Percentiles rank a stretch among this genome's conserved stretches.
phyloP scores from a whole-genome alignment of 2,329 filamentous ascomycete genomes.

The Aureobasidium sp. region DNA sequence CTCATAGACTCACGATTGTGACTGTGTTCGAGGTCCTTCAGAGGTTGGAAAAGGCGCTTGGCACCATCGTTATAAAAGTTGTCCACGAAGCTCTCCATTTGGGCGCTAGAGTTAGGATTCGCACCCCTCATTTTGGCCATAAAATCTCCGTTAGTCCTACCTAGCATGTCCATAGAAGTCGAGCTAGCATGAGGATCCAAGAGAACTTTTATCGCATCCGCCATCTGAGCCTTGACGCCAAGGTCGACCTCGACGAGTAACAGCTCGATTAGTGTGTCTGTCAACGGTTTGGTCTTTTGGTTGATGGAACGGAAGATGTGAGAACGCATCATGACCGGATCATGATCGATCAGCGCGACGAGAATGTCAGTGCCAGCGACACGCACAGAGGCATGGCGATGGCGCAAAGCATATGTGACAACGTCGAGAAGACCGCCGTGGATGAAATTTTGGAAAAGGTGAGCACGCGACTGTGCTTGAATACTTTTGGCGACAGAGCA shows the following conservation, averaged over 20 bases:
- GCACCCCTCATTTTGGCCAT: slow-evolving; percentile 52
- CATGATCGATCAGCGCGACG: slow-evolving; percentile 90
- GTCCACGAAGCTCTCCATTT: slow-evolving; percentile 78
- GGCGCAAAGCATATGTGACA: slow-evolving; percentile 84
- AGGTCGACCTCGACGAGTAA: slow-evolving; percentile 86
- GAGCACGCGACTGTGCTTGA: slow-evolving; percentile 72
- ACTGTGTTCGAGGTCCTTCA: slow-evolving; percentile 70
- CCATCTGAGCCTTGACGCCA: slow-evolving; percentile 90
- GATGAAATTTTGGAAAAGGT: slow-evolving; percentile 85
- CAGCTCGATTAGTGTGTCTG: slow-evolving; percentile 86
- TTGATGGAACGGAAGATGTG: slow-evolving; percentile 89
- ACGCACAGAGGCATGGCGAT: slow-evolving; percentile 74
- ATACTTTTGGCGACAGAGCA: slow-evolving; percentile 91
- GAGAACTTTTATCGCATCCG: slow-evolving; percentile 89
- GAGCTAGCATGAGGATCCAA: slow-evolving; percentile 64
- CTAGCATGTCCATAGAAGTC: slow-evolving; percentile 53
- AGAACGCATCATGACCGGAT: slow-evolving; percentile 85
- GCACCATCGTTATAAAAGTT: slow-evolving; percentile 87
- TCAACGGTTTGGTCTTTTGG: slow-evolving; percentile 77
- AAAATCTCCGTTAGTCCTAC: slow-evolving; percentile 60
- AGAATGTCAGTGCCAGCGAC: slow-evolving; percentile 92
- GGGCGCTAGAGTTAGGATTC: slow-evolving; percentile 48
- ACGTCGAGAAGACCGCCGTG: slow-evolving; percentile 79
- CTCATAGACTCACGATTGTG: slow-evolving; percentile 2
- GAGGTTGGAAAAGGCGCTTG: slow-evolving; percentile 74